A percentile compares a stretch with the other conserved stretches of the same genome.
Evolutionary conservation across 768 basidiomycete genomes (phyloP).

Genomic region (Hericium erinaceus): DNA sequence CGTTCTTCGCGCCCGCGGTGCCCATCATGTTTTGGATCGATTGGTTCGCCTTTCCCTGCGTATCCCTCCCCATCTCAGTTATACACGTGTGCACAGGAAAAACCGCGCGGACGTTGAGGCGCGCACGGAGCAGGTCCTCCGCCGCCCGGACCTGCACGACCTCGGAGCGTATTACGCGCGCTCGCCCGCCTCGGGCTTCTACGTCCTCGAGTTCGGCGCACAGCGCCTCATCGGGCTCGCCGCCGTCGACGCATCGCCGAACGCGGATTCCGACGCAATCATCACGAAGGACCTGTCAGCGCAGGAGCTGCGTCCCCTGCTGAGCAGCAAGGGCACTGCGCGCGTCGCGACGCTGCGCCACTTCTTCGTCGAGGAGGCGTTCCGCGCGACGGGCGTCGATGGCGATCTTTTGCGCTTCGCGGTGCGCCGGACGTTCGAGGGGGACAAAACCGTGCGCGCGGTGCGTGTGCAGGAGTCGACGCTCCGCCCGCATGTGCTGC

Average conservation of each 20-base stretch:
- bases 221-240: slow-evolving; percentile 53
- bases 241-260: slow-evolving; percentile 54
- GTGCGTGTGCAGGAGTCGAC: slow-evolving; percentile 41
- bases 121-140: slow-evolving; percentile 40
- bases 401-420: slow-evolving; percentile 59
- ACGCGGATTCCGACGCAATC: slow-evolving; percentile 25
- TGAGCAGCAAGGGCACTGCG: slow-evolving; percentile 28
- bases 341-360: slow-evolving; percentile 60
- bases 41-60: slow-evolving; percentile 38
- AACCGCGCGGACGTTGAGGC: slow-evolving; percentile 65
- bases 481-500: slow-evolving; percentile 40
- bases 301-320: slow-evolving; percentile 10
- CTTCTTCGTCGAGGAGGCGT: slow-evolving; percentile 62
- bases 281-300: slow-evolving; percentile 13
- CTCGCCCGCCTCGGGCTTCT: slow-evolving; percentile 58
- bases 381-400: slow-evolving; percentile 47
- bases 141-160: slow-evolving; percentile 44
- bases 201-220: slow-evolving; percentile 52
- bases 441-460: slow-evolving; percentile 29
- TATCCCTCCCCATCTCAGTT: background rate
- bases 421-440: slow-evolving; percentile 44
- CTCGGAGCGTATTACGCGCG: slow-evolving; percentile 47
- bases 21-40: slow-evolving; percentile 60
- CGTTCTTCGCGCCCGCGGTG: slow-evolving; percentile 53
- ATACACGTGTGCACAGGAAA: slow-evolving; percentile 33